Conservation (phyloP, 106 monocot species). For the Narthecium ossifragum region DNA sequence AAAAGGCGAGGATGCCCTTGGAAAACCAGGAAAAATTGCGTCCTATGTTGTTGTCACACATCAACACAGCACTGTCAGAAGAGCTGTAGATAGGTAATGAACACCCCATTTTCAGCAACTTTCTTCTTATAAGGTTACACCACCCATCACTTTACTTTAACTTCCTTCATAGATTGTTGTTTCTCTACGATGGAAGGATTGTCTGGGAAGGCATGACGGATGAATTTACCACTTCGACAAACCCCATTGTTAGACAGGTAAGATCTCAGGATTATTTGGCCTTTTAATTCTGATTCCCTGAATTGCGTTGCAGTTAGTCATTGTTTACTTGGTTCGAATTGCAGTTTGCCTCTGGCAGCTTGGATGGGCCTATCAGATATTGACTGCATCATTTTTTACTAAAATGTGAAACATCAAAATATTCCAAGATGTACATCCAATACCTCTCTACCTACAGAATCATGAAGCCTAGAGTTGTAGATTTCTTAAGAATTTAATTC, state of each 20-base stretch:
- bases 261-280: neutral
- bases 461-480: too few relatives aligned
- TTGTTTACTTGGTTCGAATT: neutral
- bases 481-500: too few relatives aligned
- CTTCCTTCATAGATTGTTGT: slow-evolving; percentile 51
- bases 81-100: slow-evolving; percentile 84
- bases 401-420: too few relatives aligned
- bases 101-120: too few relatives aligned
- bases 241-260: slow-evolving; percentile 92
- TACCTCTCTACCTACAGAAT: too few relatives aligned
- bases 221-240: slow-evolving; percentile 70
- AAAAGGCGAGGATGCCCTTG: slow-evolving; percentile 40
- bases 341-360: slow-evolving; percentile 94
- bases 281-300: neutral
- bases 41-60: slow-evolving; percentile 96
- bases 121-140: neutral
- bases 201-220: slow-evolving; percentile 95
- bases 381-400: too few relatives aligned
- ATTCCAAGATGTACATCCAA: too few relatives aligned
- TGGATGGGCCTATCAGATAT: slow-evolving; percentile 93
- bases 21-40: slow-evolving; percentile 72
- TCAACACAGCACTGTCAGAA: slow-evolving; percentile 97
- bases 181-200: slow-evolving; percentile 79
- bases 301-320: neutral
- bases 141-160: neutral